phyloP scores from a whole-genome alignment of 148 eudicot genomes.

The Vaccinium macrocarpon region DNA sequence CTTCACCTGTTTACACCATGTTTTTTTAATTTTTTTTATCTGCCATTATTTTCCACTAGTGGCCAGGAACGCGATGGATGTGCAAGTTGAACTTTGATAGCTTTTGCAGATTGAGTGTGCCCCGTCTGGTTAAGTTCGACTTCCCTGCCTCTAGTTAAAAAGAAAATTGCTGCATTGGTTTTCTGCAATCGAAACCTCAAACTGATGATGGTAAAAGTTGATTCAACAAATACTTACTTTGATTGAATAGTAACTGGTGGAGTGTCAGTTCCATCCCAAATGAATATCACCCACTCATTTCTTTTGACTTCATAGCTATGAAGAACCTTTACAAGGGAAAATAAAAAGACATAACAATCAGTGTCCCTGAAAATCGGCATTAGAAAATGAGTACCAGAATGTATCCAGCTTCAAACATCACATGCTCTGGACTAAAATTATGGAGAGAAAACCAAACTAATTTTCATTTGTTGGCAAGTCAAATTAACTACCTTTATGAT shows the following conservation, averaged over 20 bases:
- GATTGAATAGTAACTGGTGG: constrained; percentile 48
- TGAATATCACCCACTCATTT: constrained; percentile 61
- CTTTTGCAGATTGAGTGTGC: too few relatives aligned
- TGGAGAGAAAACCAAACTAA: not conserved
- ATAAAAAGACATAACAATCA: not conserved
- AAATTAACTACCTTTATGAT: not conserved
- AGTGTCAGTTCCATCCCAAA: constrained; percentile 95
- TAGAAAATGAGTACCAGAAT: not conserved
- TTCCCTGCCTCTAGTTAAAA: not conserved
- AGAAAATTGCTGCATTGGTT: not conserved
- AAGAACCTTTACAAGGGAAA: constrained; percentile 47
- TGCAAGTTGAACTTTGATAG: too few relatives aligned
- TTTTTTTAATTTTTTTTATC: too few relatives aligned
- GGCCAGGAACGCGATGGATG: too few relatives aligned
- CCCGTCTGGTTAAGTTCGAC: too few relatives aligned
- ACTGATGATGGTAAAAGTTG: not conserved
- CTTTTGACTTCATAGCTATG: constrained; percentile 46
- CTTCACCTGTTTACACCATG: too few relatives aligned
- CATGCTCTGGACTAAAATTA: not conserved
- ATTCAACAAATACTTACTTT: constrained; percentile 46
- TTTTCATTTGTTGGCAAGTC: not conserved
- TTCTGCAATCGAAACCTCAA: not conserved
- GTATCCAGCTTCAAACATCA: not conserved
- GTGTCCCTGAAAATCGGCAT: not conserved
- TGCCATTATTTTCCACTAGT: too few relatives aligned